Conservation (phyloP, 1,284 basidiomycete genomes). For the Cryptococcus sp. region DNA sequence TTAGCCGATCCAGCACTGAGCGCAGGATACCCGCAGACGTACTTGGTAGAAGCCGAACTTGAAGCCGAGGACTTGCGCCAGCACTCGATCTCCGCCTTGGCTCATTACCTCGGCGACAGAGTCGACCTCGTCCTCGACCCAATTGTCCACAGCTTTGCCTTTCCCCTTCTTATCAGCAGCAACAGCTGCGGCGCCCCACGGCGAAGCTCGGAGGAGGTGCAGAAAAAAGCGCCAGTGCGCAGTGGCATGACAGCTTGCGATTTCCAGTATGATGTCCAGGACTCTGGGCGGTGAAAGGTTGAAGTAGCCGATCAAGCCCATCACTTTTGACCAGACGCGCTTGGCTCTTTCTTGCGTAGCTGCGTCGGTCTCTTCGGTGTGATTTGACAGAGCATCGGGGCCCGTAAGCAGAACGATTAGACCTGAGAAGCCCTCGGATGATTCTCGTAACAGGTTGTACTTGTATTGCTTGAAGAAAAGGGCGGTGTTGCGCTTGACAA, state of each 20-base stretch:
- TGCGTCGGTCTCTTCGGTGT: constrained; percentile 17
- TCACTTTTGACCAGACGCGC: constrained; percentile 80
- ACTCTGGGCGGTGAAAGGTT: constrained; percentile 93
- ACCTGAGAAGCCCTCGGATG: constrained; percentile 95
- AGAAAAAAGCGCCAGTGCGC: constrained; percentile 92
- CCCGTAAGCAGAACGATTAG: constrained; percentile 77
- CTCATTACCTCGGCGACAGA: constrained; percentile 51
- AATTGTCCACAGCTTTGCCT: constrained; percentile 26
- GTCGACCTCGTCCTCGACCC: constrained; percentile 41
- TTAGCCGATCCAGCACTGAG: constrained; percentile 4
- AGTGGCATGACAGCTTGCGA: constrained; percentile 77
- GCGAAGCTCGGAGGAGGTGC: constrained; percentile 77
- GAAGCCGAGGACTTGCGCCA: constrained; percentile 93
- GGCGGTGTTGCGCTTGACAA: constrained; percentile 41
- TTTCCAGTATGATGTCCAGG: constrained; percentile 89
- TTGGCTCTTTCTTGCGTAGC: constrained; percentile 62
- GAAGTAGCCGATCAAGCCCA: constrained; percentile 90
- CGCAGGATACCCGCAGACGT: constrained; percentile 30
- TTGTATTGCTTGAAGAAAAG: constrained; percentile 91
- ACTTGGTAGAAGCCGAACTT: constrained; percentile 91
- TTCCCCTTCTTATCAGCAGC: constrained; percentile 21
- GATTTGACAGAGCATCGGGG: constrained; percentile 55
- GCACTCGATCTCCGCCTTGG: constrained; percentile 62
- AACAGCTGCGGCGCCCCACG: constrained; percentile 61
- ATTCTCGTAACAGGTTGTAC: constrained; percentile 95